phyloP scores from a whole-genome alignment of 345 rosid species.

The Salix purpurea region DNA sequence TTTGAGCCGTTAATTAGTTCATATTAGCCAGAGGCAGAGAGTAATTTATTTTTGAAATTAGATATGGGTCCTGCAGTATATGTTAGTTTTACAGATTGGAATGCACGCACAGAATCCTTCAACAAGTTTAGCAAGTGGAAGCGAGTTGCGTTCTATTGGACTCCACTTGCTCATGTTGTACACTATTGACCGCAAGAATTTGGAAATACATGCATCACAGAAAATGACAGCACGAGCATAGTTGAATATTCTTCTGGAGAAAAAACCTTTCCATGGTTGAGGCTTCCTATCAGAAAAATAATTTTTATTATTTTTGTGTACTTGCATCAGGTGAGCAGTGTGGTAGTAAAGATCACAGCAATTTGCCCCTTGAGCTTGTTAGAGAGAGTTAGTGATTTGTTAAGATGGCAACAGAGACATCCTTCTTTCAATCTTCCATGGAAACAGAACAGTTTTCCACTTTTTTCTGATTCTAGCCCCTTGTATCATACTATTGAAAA shows the following conservation, averaged over 20 bases:
- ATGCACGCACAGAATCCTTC: not conserved
- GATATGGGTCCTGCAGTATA: not conserved
- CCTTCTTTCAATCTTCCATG: constrained; percentile 62
- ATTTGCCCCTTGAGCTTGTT: constrained; percentile 65
- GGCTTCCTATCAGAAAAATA: not conserved
- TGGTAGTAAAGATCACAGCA: constrained; percentile 68
- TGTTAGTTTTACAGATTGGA: not conserved
- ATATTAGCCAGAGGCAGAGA: too few species aligned
- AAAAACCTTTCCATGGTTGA: too few species aligned
- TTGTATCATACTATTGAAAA: constrained; percentile 57
- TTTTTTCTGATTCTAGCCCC: constrained; percentile 68
- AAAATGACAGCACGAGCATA: not conserved
- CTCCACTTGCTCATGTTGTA: not conserved
- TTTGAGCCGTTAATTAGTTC: too few species aligned
- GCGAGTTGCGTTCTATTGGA: not conserved
- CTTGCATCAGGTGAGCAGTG: constrained; percentile 61
- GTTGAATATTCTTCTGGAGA: not conserved
- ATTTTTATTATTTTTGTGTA: not conserved
- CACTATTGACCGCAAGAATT: not conserved
- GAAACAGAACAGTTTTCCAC: constrained; percentile 57
- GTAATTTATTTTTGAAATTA: not conserved
- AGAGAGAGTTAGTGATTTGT: constrained; percentile 61
- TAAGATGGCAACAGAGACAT: constrained; percentile 72
- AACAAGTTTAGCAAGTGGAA: not conserved
- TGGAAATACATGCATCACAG: not conserved